Conservation (phyloP, 352 stramenopile genomes). For the Globisporangium uncinulatum region DNA sequence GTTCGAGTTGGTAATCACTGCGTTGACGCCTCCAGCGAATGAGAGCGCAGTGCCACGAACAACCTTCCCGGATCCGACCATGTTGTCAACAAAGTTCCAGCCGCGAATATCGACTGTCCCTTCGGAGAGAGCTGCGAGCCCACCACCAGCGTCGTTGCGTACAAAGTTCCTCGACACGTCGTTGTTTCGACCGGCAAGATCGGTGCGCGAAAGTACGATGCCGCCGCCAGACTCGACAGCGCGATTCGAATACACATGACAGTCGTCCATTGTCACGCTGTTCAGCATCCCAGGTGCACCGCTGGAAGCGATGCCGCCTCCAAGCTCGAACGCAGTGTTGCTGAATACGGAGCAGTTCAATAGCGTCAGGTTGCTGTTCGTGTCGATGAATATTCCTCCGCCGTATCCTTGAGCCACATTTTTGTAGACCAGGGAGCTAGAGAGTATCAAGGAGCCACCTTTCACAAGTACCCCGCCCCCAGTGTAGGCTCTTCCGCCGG, state of each 20-base stretch:
- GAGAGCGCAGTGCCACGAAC: conserved; percentile 24
- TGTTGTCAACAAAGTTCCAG: conserved; percentile 39
- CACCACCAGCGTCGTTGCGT: conserved; percentile 20
- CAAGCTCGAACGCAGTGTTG: conserved; percentile 23
- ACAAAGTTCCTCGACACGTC: conserved; percentile 18
- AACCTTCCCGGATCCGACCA: conserved; percentile 12
- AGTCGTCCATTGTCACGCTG: conserved; percentile 17
- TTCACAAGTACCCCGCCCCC: conserved; percentile 28
- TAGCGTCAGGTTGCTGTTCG: conserved; percentile 15
- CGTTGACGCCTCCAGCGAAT: conserved; percentile 14
- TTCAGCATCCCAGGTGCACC: conserved; percentile 8
- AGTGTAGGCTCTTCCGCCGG: conserved; percentile 9
- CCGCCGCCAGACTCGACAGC: conserved; percentile 22
- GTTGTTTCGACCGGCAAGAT: conserved; percentile 18
- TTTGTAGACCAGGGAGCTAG: conserved; percentile 3
- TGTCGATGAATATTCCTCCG: conserved; percentile 23
- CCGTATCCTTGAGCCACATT: conserved; percentile 11
- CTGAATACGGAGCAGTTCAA: conserved; percentile 16
- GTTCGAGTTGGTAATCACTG: conserved; percentile 20
- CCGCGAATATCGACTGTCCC: conserved; percentile 12
- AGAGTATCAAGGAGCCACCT: conserved; percentile 12
- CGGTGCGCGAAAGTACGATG: conserved; percentile 22
- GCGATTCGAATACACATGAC: conserved; percentile 17
- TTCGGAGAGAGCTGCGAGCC: conserved; percentile 18
- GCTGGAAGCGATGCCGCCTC: conserved; percentile 20